Conservation (phyloP, 2,329 filamentous ascomycete genomes). For the Fusarium sp. region DNA sequence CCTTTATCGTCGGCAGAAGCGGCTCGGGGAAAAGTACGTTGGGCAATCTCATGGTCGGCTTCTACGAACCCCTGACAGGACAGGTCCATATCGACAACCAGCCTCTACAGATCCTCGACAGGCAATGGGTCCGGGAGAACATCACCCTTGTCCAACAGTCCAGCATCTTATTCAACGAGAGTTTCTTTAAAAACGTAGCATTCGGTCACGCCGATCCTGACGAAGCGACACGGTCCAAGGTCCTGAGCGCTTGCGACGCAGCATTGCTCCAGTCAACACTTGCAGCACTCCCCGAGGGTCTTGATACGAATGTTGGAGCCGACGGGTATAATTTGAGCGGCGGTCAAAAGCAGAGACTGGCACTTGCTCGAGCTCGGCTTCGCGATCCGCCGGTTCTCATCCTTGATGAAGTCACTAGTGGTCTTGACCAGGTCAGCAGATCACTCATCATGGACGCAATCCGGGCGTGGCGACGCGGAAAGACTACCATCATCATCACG, state of each 20-base stretch:
- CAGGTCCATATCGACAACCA: conserved; percentile 74
- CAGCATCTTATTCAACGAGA: conserved; percentile 83
- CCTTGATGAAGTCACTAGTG: conserved; percentile 88
- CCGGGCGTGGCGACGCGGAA: conserved; percentile 77
- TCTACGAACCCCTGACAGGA: conserved; percentile 75
- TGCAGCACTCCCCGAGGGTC: conserved; percentile 69
- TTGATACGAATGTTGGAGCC: conserved; percentile 75
- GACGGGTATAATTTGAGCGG: conserved; percentile 80
- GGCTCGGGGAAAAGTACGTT: conserved; percentile 94
- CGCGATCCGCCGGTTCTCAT: conserved; percentile 83
- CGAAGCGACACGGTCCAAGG: conserved; percentile 60
- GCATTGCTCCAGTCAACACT: conserved; percentile 76
- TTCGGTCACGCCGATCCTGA: conserved; percentile 68
- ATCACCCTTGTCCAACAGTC: conserved; percentile 85
- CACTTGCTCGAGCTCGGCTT: conserved; percentile 79
- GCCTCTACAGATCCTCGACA: conserved; percentile 68
- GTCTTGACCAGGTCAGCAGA: conserved; percentile 78
- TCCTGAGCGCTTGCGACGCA: conserved; percentile 70
- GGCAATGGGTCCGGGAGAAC: conserved; percentile 78
- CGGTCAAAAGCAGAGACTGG: conserved; percentile 84
- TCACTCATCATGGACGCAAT: conserved; percentile 77
- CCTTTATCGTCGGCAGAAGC: conserved; percentile 84
- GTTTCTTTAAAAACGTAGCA: conserved; percentile 78
- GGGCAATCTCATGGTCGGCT: conserved; percentile 78
- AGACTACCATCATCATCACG: conserved; percentile 92